Percentiles rank a stretch among this genome's conserved stretches.
Evolutionary conservation across 1,284 basidiomycete genomes (phyloP).

Genomic region (Apiotrichum sp.): DNA sequence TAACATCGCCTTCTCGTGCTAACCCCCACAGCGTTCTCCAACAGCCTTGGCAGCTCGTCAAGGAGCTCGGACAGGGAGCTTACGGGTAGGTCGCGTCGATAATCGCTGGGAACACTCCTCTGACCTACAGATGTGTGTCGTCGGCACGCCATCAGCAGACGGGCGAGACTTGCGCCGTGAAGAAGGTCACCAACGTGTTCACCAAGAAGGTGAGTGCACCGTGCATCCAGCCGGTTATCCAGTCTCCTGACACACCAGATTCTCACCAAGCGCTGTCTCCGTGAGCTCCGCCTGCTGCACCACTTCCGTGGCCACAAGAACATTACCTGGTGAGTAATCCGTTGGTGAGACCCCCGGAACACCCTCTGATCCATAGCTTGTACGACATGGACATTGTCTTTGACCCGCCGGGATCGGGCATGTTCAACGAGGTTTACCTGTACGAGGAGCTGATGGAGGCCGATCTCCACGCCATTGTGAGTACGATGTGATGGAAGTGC

Average conservation of each 20-base stretch:
- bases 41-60: constrained; percentile 85
- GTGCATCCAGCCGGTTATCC: no score
- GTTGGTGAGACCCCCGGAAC: neutral
- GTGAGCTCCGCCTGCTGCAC: constrained; percentile 89
- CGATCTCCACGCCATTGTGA: constrained; percentile 94
- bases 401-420: constrained; percentile 64
- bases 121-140: constrained; percentile 59
- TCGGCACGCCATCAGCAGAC: constrained; percentile 75
- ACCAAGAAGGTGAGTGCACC: constrained; percentile 57
- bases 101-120: no score
- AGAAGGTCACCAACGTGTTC: constrained; percentile 86
- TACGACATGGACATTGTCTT: constrained; percentile 98
- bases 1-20: neutral
- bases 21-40: constrained; percentile 60
- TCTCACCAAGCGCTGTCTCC: constrained; percentile 85
- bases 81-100: constrained; percentile 55
- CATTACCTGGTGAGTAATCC: constrained; percentile 57
- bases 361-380: constrained; percentile 50
- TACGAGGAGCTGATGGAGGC: constrained; percentile 99
- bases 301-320: constrained; percentile 98
- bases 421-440: constrained; percentile 93
- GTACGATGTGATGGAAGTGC: constrained; percentile 21
- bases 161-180: constrained; percentile 73
- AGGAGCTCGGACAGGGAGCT: constrained; percentile 90
- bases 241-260: constrained; percentile 52